Evolutionary conservation across 352 stramenopile genomes (phyloP).

Genomic region (Thraustotheca clavata): DNA sequence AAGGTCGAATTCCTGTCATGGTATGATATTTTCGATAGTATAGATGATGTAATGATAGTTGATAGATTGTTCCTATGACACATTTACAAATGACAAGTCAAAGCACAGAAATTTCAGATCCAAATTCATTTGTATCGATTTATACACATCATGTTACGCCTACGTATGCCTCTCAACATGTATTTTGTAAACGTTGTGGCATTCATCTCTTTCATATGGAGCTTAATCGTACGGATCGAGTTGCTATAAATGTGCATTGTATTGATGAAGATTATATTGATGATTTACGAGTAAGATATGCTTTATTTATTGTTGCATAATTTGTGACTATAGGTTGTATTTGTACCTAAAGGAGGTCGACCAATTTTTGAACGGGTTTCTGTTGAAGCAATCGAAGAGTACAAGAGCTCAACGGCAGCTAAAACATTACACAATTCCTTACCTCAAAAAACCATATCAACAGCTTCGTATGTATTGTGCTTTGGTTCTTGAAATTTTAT

Average conservation of each 20-base stretch:
- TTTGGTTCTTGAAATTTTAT: neutral
- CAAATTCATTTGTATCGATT: slow-evolving; percentile 26
- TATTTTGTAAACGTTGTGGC: slow-evolving; percentile 71
- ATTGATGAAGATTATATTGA: slow-evolving; percentile 77
- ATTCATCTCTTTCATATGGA: slow-evolving; percentile 85
- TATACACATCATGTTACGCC: slow-evolving; percentile 70
- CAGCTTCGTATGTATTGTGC: neutral
- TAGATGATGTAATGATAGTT: neutral
- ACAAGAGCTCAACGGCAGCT: slow-evolving; percentile 25
- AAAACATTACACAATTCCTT: neutral
- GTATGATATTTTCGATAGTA: slow-evolving; percentile 25
- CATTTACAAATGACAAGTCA: slow-evolving; percentile 49
- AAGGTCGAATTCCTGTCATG: slow-evolving; percentile 66
- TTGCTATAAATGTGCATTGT: slow-evolving; percentile 76
- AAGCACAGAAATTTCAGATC: slow-evolving; percentile 70
- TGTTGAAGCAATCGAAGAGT: slow-evolving; percentile 42
- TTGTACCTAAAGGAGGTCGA: slow-evolving; percentile 62
- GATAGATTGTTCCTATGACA: slow-evolving; percentile 11
- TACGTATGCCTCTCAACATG: slow-evolving; percentile 54
- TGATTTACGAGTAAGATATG: slow-evolving; percentile 63
- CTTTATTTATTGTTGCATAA: slow-evolving; percentile 17
- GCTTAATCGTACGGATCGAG: slow-evolving; percentile 47
- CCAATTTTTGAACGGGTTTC: slow-evolving; percentile 51
- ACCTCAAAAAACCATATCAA: neutral
- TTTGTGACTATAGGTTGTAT: slow-evolving; percentile 54